Evolutionary conservation across 2,329 filamentous ascomycete species (phyloP).

Genomic region (Aspergillus unguis): DNA sequence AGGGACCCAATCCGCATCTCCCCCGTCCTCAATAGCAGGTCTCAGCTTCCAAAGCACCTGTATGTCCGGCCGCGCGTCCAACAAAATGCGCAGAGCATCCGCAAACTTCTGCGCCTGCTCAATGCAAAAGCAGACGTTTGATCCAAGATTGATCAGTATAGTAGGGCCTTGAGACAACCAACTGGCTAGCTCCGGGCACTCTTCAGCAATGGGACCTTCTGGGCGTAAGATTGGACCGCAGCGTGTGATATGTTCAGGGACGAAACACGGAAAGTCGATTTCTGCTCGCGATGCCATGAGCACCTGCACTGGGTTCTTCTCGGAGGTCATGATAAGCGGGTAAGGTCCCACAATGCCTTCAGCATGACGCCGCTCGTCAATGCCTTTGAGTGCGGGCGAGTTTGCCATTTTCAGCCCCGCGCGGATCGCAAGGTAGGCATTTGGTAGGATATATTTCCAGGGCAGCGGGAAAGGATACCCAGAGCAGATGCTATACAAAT

Average conservation of each 20-base stretch:
- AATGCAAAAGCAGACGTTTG: conserved; percentile 25
- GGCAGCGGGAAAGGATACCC: conserved; percentile 45
- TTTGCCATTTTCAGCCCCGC: neutral
- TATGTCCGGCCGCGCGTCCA: conserved; percentile 29
- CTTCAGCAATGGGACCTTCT: conserved; percentile 26
- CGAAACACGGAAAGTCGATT: conserved; percentile 35
- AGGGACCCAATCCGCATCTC: neutral
- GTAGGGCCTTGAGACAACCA: conserved; percentile 45
- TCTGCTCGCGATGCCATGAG: conserved; percentile 23
- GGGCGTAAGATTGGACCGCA: conserved; percentile 46
- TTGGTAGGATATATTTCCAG: conserved; percentile 37
- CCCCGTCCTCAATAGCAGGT: neutral
- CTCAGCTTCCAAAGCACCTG: conserved; percentile 37
- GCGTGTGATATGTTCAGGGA: conserved; percentile 33
- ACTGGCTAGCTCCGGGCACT: conserved; percentile 35
- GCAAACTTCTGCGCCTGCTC: conserved; percentile 39
- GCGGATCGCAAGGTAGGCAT: conserved; percentile 37
- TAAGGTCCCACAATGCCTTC: conserved; percentile 20
- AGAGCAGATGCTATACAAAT: conserved; percentile 34
- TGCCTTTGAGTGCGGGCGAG: conserved; percentile 4
- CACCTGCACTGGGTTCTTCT: conserved; percentile 1
- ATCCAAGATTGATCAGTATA: conserved; percentile 46
- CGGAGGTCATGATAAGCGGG: conserved; percentile 8
- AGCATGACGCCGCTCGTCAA: conserved; percentile 24
- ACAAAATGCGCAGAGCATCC: conserved; percentile 30